Evolutionary conservation across 192 early-diverging fungal genomes (phyloP).

Genomic region (Backusella liffmaniae): DNA sequence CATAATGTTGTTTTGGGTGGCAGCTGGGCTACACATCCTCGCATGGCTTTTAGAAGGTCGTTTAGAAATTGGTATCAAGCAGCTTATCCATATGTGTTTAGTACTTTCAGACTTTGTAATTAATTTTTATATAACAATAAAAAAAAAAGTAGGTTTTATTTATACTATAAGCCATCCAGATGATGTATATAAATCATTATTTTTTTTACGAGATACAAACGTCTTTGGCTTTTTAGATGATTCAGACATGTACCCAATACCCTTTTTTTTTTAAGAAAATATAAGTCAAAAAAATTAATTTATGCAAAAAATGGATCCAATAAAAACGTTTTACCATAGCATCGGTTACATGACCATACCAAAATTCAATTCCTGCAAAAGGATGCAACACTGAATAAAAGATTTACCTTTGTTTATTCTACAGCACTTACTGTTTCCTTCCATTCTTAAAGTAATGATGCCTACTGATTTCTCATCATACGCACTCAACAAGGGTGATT

Average conservation of each 20-base stretch:
- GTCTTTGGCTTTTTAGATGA: constrained; percentile 22
- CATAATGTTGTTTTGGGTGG: constrained; percentile 84
- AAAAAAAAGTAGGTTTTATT: background rate
- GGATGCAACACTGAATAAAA: background rate
- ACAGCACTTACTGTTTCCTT: background rate
- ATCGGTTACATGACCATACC: constrained; percentile 69
- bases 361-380: constrained; percentile 51
- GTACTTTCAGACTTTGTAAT: constrained; percentile 59
- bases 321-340: constrained; percentile 56
- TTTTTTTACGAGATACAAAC: constrained; percentile 20
- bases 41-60: constrained; percentile 63
- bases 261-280: background rate
- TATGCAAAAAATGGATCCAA: too few relatives aligned
- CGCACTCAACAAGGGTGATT: constrained; percentile 25
- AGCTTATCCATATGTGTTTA: constrained; percentile 82
- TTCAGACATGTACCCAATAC: constrained; percentile 30
- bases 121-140: background rate
- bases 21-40: constrained; percentile 84
- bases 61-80: constrained; percentile 94
- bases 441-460: constrained; percentile 22
- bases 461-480: constrained; percentile 40
- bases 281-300: background rate
- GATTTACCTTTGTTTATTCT: background rate
- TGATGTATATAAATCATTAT: background rate
- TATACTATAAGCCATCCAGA: constrained; percentile 18